Base-by-base conservation (phyloP, 352 stramenopile species). In the Blastocystis hominis region DNA sequence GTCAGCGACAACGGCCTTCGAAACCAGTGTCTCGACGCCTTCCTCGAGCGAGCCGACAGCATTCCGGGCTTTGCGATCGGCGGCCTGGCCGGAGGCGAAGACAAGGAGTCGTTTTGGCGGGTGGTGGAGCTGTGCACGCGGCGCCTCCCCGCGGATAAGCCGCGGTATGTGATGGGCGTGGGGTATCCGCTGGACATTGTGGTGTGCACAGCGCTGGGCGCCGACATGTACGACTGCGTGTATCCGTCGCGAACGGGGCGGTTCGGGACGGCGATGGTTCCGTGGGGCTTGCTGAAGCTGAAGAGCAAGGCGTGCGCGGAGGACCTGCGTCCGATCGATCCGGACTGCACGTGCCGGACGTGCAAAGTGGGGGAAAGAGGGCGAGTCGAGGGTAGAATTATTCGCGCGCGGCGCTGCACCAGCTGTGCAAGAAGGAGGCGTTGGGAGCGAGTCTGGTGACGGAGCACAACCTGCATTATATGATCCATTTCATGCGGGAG, bases 141-240 rank as follows among this genome's bases (percentile, higher is more conserved):
- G 53, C 84, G 90, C 34, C 90, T 98, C 24, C 96, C 96, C 0
- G 91, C 93, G 75, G 89, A 96, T 88, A 98, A 98, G 81, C 95
- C 95, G 38, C 91, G 95, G 4, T 98, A 98, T 91, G 90, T 98
- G 55, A 98, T 98, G 95, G 96, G 96, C 50, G 95, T 98, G 3
- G 96, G 95, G 17, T 98, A 98, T 90, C 95, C 96, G 38, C 81
- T 98, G 4, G 95, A 98, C 90, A 92, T 98, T 20, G 95, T 98
- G 1, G 94, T 98, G 40, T 98, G 95, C 90, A 97, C 94, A 34
- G 94, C 94, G 4, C 90, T 98, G 3, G 96, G 96, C 38, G 95
- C 97, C 3, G 95, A 98, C 90, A 98, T 98, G 95, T 95, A 89
- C 62, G 96, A 98, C 92, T 98, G 95, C 90, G 95, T 98, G 7